Evolutionary conservation across 345 rosid species (phyloP).

Genomic region (Acer negundo): DNA sequence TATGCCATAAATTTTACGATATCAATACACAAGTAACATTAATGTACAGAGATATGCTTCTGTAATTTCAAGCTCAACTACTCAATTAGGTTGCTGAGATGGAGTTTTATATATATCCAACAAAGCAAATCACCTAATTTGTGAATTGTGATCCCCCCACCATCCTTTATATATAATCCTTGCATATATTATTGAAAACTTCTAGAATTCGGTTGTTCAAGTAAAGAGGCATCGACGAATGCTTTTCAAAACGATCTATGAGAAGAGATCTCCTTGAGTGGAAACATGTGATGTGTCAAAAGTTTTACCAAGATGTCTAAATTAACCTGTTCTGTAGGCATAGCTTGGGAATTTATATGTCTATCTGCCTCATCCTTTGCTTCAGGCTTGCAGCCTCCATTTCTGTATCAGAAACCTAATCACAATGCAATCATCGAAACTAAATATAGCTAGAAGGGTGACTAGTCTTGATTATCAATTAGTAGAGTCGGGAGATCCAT

Average conservation of each 20-base stretch:
- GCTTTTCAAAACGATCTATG: too few relatives aligned
- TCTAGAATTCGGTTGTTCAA: not conserved
- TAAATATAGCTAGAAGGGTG: not conserved
- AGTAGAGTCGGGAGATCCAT: constrained; percentile 47
- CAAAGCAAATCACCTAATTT: not conserved
- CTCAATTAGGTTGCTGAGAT: not conserved
- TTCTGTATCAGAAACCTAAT: constrained; percentile 41
- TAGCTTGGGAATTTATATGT: constrained; percentile 67
- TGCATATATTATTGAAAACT: not conserved
- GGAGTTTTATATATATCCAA: not conserved
- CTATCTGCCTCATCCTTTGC: constrained; percentile 96
- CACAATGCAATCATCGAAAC: not conserved
- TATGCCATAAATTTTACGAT: not conserved
- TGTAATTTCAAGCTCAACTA: too few relatives aligned
- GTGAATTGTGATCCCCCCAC: not conserved
- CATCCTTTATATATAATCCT: not conserved
- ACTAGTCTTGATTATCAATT: constrained; percentile 17
- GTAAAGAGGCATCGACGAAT: not conserved
- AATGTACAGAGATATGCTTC: not conserved
- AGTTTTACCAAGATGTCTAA: constrained; percentile 17
- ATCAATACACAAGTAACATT: not conserved
- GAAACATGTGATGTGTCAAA: not conserved
- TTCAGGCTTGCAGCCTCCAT: constrained; percentile 88
- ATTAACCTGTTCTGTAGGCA: constrained; percentile 29
- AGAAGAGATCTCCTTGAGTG: not conserved